Evolutionary conservation across 2,329 filamentous ascomycete species (phyloP).

Genomic region (Pseudogymnoascus sp.): DNA sequence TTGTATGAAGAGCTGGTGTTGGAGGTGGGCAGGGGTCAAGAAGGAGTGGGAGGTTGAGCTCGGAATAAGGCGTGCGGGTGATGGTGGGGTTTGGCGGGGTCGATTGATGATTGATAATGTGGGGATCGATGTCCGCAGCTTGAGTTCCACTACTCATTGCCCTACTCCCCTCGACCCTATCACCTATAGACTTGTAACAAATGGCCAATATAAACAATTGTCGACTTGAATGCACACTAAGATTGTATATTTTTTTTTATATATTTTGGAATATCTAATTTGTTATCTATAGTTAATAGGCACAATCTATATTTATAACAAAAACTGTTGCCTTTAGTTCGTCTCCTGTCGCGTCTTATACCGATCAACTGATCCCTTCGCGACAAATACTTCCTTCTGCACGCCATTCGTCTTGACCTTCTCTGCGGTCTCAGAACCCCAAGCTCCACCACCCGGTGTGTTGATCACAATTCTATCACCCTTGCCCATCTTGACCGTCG

Average conservation of each 20-base stretch:
- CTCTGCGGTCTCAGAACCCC: conserved; percentile 13
- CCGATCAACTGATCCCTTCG: background rate
- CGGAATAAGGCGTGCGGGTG: background rate
- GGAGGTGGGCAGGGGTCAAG: background rate
- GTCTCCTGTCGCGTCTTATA: conserved; percentile 6
- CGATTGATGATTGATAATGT: background rate
- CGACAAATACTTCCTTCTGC: background rate
- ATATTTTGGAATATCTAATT: background rate
- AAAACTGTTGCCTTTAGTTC: background rate
- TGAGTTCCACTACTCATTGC: no score
- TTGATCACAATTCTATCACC: conserved; percentile 20
- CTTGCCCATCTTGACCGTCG: conserved; percentile 15
- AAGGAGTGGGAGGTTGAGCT: background rate
- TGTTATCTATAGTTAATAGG: conserved; percentile 9
- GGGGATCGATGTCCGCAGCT: background rate
- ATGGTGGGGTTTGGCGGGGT: conserved; percentile 1
- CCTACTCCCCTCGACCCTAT: no score
- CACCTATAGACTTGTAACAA: no score
- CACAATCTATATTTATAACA: background rate
- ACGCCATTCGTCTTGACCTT: background rate
- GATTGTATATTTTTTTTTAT: background rate
- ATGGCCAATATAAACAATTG: no score
- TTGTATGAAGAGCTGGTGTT: background rate
- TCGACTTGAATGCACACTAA: no score
- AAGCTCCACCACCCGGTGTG: conserved; percentile 22